phyloP scores from a whole-genome alignment of 495 filamentous ascomycete species.

The Neurospora sublineolata region DNA sequence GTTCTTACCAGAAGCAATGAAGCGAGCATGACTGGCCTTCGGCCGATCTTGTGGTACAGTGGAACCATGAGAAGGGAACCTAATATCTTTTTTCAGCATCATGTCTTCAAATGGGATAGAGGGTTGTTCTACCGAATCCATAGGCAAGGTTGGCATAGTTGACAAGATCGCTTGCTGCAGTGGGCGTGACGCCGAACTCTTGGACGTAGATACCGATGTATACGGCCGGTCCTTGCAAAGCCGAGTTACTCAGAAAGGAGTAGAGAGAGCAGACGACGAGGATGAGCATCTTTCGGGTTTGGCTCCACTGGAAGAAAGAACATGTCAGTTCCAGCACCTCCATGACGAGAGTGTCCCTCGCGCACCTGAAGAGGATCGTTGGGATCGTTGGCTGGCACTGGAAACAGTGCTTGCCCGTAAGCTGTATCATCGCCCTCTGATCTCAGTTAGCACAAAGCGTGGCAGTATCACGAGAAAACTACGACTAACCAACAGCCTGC shows the following conservation, averaged over 20 bases:
- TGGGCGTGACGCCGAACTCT: conserved; percentile 40
- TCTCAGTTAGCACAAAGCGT: background rate
- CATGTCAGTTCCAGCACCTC: conserved; percentile 2
- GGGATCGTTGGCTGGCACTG: conserved; percentile 50
- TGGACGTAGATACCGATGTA: conserved; percentile 48
- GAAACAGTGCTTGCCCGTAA: conserved; percentile 51
- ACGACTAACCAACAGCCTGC: conserved; percentile 24
- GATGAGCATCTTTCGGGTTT: conserved; percentile 49
- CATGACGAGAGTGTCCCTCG: background rate
- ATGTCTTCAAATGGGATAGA: background rate
- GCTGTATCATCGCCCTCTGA: conserved; percentile 50
- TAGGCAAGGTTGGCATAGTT: conserved; percentile 54
- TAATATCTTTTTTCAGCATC: conserved; percentile 4
- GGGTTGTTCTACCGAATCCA: conserved; percentile 38
- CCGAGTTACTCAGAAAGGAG: conserved; percentile 50
- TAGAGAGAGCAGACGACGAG: conserved; percentile 47
- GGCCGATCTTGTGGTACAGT: conserved; percentile 48
- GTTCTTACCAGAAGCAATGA: conserved; percentile 34
- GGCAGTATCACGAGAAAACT: background rate
- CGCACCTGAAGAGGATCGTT: conserved; percentile 51
- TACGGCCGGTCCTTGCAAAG: conserved; percentile 46
- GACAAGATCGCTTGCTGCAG: conserved; percentile 43
- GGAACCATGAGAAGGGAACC: conserved; percentile 48
- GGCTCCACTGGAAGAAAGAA: conserved; percentile 35
- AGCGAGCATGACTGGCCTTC: conserved; percentile 47